Percentiles rank a stretch among this genome's conserved stretches.
phyloP scores from a whole-genome alignment of 257 asterid species.

The Ballota nigra region DNA sequence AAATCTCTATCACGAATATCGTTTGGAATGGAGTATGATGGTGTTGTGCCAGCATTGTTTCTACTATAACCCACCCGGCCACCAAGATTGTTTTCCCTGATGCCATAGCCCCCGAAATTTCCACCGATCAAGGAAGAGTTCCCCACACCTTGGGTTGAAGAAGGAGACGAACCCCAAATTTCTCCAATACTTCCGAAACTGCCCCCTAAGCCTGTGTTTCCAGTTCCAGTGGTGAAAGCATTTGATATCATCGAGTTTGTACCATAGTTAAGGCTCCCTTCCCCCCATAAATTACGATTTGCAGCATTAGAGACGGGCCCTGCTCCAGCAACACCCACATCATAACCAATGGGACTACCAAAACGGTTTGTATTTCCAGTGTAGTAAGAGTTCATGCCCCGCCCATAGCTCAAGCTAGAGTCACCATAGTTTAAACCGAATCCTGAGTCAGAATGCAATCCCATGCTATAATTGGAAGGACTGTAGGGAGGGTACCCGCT shows the following conservation, averaged over 20 bases:
- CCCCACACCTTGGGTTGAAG: constrained; percentile 49
- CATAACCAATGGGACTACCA: constrained; percentile 42
- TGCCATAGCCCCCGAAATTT: constrained; percentile 33
- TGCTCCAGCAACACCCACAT: constrained; percentile 36
- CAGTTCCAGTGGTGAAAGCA: constrained; percentile 46
- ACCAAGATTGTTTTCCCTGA: constrained; percentile 36
- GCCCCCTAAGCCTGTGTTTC: constrained; percentile 39
- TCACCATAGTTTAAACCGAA: constrained; percentile 49
- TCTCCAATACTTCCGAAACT: constrained; percentile 63
- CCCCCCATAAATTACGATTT: constrained; percentile 53
- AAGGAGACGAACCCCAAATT: constrained; percentile 60
- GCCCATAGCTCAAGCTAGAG: constrained; percentile 56
- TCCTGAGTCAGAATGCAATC: constrained; percentile 52
- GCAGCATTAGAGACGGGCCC: constrained; percentile 39
- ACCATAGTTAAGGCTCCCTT: constrained; percentile 38
- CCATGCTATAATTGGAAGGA: constrained; percentile 43
- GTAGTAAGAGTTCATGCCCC: constrained; percentile 49
- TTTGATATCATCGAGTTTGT: constrained; percentile 38
- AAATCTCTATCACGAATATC: constrained; percentile 41
- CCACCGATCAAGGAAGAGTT: constrained; percentile 36
- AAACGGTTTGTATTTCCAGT: constrained; percentile 48
- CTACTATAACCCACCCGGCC: constrained; percentile 44
- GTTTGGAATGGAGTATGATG: constrained; percentile 40
- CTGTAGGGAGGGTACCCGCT: constrained; percentile 60
- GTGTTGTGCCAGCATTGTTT: constrained; percentile 34